These are phyloP conservation scores for Galium porrigens DNA, from an alignment of 305 asterid genomes.

Conservation along the genomic window DNA sequence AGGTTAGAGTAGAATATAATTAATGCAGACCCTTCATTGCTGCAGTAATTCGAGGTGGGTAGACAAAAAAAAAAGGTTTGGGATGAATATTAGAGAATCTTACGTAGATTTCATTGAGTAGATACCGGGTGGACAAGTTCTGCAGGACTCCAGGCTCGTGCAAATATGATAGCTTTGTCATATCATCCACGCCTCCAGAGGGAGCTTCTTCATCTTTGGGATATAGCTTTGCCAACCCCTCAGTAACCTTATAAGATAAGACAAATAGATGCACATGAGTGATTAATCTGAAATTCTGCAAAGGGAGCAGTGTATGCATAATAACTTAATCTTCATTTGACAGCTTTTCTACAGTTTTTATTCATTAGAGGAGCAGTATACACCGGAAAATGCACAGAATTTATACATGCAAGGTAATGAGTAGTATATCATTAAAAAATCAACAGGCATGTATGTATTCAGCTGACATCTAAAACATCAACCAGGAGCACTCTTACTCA, in stretches of 20 bases:
- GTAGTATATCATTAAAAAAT: neutral
- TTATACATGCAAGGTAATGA: neutral
- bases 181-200: conserved; percentile 61
- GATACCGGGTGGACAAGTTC: conserved; percentile 56
- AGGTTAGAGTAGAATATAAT: conserved; percentile 26
- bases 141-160: conserved; percentile 70
- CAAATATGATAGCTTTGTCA: conserved; percentile 65
- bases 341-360: neutral
- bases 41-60: conserved; percentile 16
- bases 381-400: neutral
- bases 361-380: neutral
- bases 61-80: conserved; percentile 12
- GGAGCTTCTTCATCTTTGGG: conserved; percentile 69
- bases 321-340: conserved; percentile 1
- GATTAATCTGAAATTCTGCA: neutral
- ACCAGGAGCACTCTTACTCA: neutral
- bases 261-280: conserved; percentile 2
- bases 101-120: conserved; percentile 62
- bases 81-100: conserved; percentile 20
- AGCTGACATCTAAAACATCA: neutral
- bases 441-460: neutral
- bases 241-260: conserved; percentile 28
- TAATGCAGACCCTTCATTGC: conserved; percentile 21
- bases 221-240: conserved; percentile 36
- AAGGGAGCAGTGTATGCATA: neutral